Evolutionary conservation across 768 basidiomycete genomes (phyloP).

Genomic region (Macrolepiota albuminosa): DNA sequence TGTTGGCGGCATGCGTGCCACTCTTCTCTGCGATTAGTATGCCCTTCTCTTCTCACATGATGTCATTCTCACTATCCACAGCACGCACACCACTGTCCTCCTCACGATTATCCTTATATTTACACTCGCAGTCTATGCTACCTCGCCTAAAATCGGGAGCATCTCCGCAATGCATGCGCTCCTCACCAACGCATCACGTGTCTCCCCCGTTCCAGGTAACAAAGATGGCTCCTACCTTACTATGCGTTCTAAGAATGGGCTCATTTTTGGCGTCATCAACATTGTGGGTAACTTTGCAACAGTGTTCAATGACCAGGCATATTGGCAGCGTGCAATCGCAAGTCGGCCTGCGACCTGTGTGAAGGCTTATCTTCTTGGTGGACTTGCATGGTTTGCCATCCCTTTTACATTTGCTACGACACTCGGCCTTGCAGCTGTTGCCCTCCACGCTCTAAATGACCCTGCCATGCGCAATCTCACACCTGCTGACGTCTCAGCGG

Average conservation of each 20-base stretch:
- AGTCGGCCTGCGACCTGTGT: slow-evolving; percentile 79
- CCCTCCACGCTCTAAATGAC: slow-evolving; percentile 33
- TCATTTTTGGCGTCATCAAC: slow-evolving; percentile 86
- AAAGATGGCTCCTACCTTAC: slow-evolving; percentile 83
- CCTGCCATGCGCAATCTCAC: too few species aligned
- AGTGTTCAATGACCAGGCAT: slow-evolving; percentile 64
- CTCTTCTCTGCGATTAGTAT: slow-evolving; percentile 81
- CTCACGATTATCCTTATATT: slow-evolving; percentile 57
- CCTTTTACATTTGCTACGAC: slow-evolving; percentile 86
- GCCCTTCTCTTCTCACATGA: slow-evolving; percentile 16
- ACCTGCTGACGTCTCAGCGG: slow-evolving; percentile 72
- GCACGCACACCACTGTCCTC: slow-evolving; percentile 83
- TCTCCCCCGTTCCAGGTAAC: slow-evolving; percentile 71
- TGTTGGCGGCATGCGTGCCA: slow-evolving; percentile 83
- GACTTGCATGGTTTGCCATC: slow-evolving; percentile 84
- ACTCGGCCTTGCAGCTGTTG: slow-evolving; percentile 84
- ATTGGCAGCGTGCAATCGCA: slow-evolving; percentile 92
- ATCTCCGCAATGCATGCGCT: slow-evolving; percentile 75
- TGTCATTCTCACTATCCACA: slow-evolving; percentile 20
- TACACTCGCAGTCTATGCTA: slow-evolving; percentile 48
- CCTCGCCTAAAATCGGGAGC: slow-evolving; percentile 75
- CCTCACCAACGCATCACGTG: slow-evolving; percentile 50
- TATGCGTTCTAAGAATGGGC: slow-evolving; percentile 69
- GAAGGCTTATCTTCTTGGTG: slow-evolving; percentile 88
- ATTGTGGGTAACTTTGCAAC: slow-evolving; percentile 78